Base-by-base conservation (phyloP, 2,329 filamentous ascomycete genomes). In the Alternaria sp. region DNA sequence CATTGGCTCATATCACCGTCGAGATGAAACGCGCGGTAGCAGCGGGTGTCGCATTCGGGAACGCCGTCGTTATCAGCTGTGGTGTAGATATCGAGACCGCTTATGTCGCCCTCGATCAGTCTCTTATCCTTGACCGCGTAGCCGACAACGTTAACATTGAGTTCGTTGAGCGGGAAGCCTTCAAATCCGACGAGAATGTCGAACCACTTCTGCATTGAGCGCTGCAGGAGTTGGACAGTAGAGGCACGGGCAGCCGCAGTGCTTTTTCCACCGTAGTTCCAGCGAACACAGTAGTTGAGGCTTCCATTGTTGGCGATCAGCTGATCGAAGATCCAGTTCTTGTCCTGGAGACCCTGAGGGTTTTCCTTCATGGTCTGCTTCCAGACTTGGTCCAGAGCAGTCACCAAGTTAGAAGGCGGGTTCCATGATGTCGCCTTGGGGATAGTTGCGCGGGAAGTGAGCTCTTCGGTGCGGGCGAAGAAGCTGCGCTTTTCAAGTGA, bases 111-210 rank as follows among this genome's bases (percentile, higher is more conserved):
- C 60, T 80, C 64, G 31, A 81, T 71, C 10, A 79, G 70, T 34
- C 49, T 70, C 58, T 71, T 74, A 56, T 80, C 64, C 44, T 70
- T 77, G 56, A 80, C 79, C 2, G 80, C 80, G 71, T 79, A 82
- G 26, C 79, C 80, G 29, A 81, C 78, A 11, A 82, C 77, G 42
- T 75, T 69, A n/a, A 78, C 72, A 33, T 77, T 72, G 40, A 82
- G 65, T 8, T 74, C 69, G 53, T 67, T 68, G 36, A 77, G 78
- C 2, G 80, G 80, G 68, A 80, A 82, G 51, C 77, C 79, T 40
- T 81, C 80, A 41, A 77, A 82, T 29, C 80, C 80, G 14, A 78
- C 77, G 21, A 82, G 72, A 58, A 77, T 76, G 57, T 80, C 78
- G 54, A 80, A 79, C 80, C 79, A 82, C 56, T 77, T 76, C 51